phyloP scores from a whole-genome alignment of 1,284 basidiomycete species.

The Ceratobasidium sp. region DNA sequence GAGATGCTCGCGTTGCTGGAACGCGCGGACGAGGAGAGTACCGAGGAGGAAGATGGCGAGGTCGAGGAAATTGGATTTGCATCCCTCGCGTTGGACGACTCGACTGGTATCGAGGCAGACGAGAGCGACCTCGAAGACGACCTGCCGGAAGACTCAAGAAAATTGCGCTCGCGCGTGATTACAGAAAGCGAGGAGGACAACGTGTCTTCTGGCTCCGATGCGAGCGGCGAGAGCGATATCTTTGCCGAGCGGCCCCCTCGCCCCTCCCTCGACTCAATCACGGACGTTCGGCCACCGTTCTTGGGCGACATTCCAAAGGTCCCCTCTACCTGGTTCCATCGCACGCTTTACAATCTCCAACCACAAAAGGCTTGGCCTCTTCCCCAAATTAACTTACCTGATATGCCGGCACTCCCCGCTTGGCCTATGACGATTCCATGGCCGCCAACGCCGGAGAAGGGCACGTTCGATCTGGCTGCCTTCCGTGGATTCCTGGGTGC shows the following conservation, averaged over 20 bases:
- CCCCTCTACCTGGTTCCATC: constrained; percentile 76
- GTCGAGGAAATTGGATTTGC: constrained; percentile 52
- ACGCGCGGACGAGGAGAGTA: constrained; percentile 54
- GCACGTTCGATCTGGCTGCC: constrained; percentile 52
- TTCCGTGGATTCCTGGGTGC: constrained; percentile 52
- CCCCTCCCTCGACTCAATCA: constrained; percentile 35
- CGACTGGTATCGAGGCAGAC: constrained; percentile 54
- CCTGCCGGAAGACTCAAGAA: background rate
- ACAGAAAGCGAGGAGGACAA: constrained; percentile 59
- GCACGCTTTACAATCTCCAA: constrained; percentile 75
- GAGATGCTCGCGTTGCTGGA: constrained; percentile 57
- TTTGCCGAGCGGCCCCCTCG: constrained; percentile 28
- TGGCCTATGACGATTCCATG: constrained; percentile 61
- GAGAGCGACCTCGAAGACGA: constrained; percentile 74
- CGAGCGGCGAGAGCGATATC: constrained; percentile 42
- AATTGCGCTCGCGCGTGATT: background rate
- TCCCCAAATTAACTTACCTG: constrained; percentile 56
- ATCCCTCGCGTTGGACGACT: constrained; percentile 8
- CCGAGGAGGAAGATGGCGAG: constrained; percentile 64
- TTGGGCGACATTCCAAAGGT: constrained; percentile 55
- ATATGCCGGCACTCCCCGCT: constrained; percentile 69
- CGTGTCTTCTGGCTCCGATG: constrained; percentile 42
- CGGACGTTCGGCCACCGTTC: constrained; percentile 38
- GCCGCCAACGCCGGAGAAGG: constrained; percentile 61
- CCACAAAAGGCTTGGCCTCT: constrained; percentile 67